These are phyloP conservation scores for Cudoniella acicularis DNA, from an alignment of 495 filamentous ascomycete species.

Conservation along the genomic window DNA sequence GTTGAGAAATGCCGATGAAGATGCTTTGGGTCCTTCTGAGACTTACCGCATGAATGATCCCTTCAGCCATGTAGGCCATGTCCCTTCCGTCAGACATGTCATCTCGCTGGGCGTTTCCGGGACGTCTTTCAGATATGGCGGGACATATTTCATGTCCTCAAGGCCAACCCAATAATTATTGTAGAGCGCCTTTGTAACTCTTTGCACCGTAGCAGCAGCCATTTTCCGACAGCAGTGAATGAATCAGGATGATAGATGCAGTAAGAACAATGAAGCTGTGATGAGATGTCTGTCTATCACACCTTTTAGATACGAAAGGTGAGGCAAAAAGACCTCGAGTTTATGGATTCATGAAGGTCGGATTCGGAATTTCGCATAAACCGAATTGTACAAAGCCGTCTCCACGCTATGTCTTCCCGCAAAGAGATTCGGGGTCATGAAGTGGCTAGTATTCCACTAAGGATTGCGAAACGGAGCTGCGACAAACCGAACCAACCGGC, in stretches of 20 bases:
- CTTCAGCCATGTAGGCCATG: conserved; percentile 1
- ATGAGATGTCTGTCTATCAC: not conserved
- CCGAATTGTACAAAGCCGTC: not conserved
- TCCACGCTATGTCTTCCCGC: not conserved
- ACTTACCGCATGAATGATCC: conserved; percentile 3
- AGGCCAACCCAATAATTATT: not conserved
- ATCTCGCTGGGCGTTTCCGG: conserved; percentile 1
- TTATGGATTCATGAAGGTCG: not conserved
- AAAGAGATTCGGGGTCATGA: not conserved
- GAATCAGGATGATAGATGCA: not conserved
- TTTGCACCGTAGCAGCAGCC: not conserved
- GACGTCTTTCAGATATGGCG: conserved; percentile 2
- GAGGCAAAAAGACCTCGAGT: not conserved
- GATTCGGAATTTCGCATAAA: not conserved
- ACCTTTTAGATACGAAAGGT: not conserved
- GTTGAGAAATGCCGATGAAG: not conserved
- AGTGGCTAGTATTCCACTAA: not conserved
- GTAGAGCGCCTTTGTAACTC: not conserved
- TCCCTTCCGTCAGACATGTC: not conserved
- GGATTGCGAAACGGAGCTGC: not conserved
- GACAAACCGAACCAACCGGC: not conserved
- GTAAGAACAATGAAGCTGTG: not conserved
- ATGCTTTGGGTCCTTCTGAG: not conserved
- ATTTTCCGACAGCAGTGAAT: not conserved
- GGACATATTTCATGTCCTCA: conserved; percentile 3